Percentiles rank a stretch among this genome's conserved stretches.
phyloP scores from a whole-genome alignment of 2,329 filamentous ascomycete species.

The Claviceps sp. region DNA sequence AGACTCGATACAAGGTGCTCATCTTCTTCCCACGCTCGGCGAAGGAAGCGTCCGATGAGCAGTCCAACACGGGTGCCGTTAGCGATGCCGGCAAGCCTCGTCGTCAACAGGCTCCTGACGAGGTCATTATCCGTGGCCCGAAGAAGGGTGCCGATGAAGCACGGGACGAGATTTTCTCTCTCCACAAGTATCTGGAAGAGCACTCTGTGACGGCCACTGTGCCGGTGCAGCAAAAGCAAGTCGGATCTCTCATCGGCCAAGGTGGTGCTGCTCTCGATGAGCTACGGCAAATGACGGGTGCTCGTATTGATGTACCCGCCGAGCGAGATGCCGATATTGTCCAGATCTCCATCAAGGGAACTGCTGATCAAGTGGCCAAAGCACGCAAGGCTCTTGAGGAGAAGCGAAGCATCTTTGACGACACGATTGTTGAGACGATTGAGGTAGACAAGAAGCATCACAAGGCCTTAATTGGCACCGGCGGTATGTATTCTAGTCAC shows the following conservation, averaged over 20 bases:
- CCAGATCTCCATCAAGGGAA: conserved; percentile 85
- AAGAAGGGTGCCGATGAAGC: conserved; percentile 88
- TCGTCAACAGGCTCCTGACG: conserved; percentile 66
- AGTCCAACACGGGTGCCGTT: conserved; percentile 52
- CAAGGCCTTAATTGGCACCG: conserved; percentile 73
- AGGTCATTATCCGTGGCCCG: conserved; percentile 82
- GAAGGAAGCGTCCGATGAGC: conserved; percentile 54
- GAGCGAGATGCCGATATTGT: conserved; percentile 62
- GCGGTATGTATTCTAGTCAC: conserved; percentile 49
- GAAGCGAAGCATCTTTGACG: conserved; percentile 76
- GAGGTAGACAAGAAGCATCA: conserved; percentile 94
- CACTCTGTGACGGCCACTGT: conserved; percentile 71
- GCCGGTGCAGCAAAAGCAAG: conserved; percentile 77
- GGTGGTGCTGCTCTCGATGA: conserved; percentile 85
- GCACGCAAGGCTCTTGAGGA: conserved; percentile 85
- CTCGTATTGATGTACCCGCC: conserved; percentile 83
- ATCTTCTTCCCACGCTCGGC: conserved; percentile 77
- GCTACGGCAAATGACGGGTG: conserved; percentile 70
- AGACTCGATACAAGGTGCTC: conserved; percentile 83
- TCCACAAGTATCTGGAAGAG: conserved; percentile 82
- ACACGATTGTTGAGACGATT: conserved; percentile 72
- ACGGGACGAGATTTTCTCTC: conserved; percentile 76
- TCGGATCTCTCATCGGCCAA: conserved; percentile 87
- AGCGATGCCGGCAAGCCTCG: conserved; percentile 54
- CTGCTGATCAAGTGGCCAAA: conserved; percentile 77